These are phyloP conservation scores for Trichosporon inkin DNA, from an alignment of 1,284 basidiomycete species.

Conservation along the genomic window DNA sequence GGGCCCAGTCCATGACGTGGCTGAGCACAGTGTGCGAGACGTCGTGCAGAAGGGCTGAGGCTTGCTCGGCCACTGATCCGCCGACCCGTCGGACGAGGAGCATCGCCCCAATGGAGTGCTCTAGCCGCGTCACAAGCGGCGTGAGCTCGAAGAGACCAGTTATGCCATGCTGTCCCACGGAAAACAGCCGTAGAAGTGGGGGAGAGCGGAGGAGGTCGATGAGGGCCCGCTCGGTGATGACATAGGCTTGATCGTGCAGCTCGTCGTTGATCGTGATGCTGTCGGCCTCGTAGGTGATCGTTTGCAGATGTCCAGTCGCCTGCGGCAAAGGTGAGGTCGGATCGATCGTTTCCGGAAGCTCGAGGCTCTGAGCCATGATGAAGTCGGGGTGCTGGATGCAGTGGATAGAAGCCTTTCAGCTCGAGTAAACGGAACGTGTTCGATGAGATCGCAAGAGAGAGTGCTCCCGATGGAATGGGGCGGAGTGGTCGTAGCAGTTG, in stretches of 20 bases:
- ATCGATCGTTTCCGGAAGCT: background rate
- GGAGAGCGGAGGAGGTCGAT: slow-evolving; percentile 10
- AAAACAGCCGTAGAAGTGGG: slow-evolving; percentile 11
- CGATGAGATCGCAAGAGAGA: too few species aligned
- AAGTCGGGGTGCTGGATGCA: too few species aligned
- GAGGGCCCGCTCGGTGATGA: slow-evolving; percentile 13
- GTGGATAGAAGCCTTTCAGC: too few species aligned
- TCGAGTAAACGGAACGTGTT: too few species aligned
- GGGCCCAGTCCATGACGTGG: slow-evolving; percentile 19
- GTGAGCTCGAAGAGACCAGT: slow-evolving; percentile 17
- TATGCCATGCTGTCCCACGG: slow-evolving; percentile 21
- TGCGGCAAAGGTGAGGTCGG: background rate
- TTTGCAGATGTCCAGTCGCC: background rate
- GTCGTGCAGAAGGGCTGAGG: slow-evolving; percentile 21
- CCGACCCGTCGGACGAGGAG: slow-evolving; percentile 19
- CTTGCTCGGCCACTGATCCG: slow-evolving; percentile 18
- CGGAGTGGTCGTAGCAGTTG: too few species aligned
- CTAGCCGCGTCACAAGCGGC: slow-evolving; percentile 19
- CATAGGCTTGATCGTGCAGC: background rate
- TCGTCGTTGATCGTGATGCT: slow-evolving; percentile 12
- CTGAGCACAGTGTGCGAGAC: slow-evolving; percentile 18
- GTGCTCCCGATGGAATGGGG: too few species aligned
- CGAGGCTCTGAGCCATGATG: background rate
- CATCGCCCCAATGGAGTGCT: slow-evolving; percentile 22
- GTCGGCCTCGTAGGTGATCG: background rate